These are phyloP conservation scores for Haplosporangium sp. DNA, from an alignment of 371 early-diverging fungal genomes.

Conservation along the genomic window DNA sequence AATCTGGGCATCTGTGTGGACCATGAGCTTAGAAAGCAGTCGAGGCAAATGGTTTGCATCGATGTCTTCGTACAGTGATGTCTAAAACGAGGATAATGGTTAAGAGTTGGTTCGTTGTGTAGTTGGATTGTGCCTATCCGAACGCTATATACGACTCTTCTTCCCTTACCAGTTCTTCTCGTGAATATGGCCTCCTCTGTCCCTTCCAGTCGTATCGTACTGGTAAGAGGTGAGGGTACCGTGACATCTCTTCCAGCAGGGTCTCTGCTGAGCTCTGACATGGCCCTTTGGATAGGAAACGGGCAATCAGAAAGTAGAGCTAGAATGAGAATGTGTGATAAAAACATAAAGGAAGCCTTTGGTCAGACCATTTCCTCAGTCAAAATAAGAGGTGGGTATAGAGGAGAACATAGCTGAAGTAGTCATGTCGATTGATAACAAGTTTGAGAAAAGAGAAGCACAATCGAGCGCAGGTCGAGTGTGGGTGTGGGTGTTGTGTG, in stretches of 20 bases:
- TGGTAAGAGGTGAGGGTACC: conserved; percentile 67
- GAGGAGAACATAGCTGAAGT: neutral
- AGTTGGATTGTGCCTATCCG: too few relatives aligned
- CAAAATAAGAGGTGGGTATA: neutral
- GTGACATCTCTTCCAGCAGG: conserved; percentile 61
- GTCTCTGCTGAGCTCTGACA: conserved; percentile 63
- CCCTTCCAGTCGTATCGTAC: conserved; percentile 74
- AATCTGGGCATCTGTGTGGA: conserved; percentile 51
- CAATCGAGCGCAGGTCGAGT: too few relatives aligned
- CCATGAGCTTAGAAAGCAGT: conserved; percentile 36
- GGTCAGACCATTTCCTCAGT: neutral
- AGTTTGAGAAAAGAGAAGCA: too few relatives aligned
- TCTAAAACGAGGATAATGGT: neutral
- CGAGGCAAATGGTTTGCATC: conserved; percentile 47
- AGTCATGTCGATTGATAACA: too few relatives aligned
- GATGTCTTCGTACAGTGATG: conserved; percentile 29
- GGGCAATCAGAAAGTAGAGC: conserved; percentile 72
- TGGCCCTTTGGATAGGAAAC: conserved; percentile 69
- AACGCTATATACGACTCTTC: neutral
- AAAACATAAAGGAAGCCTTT: neutral
- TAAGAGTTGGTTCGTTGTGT: too few relatives aligned
- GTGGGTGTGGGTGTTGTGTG: too few relatives aligned
- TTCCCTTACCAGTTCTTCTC: conserved; percentile 69
- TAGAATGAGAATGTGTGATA: conserved; percentile 22
- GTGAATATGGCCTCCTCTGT: conserved; percentile 59